Conservation (phyloP, 164 flowering plant species). For the Platanus orientalis region DNA sequence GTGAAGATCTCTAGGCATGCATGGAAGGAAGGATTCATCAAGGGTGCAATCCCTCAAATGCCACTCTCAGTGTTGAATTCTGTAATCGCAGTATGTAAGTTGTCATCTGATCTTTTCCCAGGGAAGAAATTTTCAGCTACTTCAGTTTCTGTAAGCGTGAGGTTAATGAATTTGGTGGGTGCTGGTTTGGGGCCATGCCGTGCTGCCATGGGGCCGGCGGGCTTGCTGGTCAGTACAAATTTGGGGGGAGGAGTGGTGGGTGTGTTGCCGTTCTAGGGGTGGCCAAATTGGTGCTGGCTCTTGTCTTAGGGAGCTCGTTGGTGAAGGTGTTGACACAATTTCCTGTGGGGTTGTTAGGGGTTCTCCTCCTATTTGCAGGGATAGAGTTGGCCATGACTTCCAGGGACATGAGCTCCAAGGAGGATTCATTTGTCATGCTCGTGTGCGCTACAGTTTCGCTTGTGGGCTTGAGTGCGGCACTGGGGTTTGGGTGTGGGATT, state of each 20-base stretch:
- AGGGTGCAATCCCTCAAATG: conserved; percentile 84
- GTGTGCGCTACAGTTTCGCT: conserved; percentile 76
- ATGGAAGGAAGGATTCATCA: conserved; percentile 69
- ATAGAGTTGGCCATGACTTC: conserved; percentile 87
- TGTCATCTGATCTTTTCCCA: conserved; percentile 71
- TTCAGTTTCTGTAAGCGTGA: conserved; percentile 67
- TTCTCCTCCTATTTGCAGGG: conserved; percentile 71
- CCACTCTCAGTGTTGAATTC: conserved; percentile 75
- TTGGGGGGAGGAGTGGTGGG: conserved; percentile 70
- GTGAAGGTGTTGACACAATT: conserved; percentile 54
- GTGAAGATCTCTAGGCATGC: conserved; percentile 64
- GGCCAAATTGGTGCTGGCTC: conserved; percentile 59
- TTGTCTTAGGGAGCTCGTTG: conserved; percentile 73
- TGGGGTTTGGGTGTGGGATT: conserved; percentile 80
- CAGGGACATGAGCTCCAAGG: conserved; percentile 68
- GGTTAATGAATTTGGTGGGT: conserved; percentile 76
- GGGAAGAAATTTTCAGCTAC: conserved; percentile 55
- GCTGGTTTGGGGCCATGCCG: conserved; percentile 94
- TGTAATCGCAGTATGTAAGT: conserved; percentile 79
- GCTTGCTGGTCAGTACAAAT: conserved; percentile 76
- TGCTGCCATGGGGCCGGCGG: conserved; percentile 89
- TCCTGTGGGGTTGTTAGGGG: conserved; percentile 80
- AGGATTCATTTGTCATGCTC: conserved; percentile 85
- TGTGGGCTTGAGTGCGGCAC: conserved; percentile 79
- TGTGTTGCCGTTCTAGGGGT: conserved; percentile 61